Evolutionary conservation across 129 eudicot species (phyloP).

Genomic region (Lonicera japonica): DNA sequence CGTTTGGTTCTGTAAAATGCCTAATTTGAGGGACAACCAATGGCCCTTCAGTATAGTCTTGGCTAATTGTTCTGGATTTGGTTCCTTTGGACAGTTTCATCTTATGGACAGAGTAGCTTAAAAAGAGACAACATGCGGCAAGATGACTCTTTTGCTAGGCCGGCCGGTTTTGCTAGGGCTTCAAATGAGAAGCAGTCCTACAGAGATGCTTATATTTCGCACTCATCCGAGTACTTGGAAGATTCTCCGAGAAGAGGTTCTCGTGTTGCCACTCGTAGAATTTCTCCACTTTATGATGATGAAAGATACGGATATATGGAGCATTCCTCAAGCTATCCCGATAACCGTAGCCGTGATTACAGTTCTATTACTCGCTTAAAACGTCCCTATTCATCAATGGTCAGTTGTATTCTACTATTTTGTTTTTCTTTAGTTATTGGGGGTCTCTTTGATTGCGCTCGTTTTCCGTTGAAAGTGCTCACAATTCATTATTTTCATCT

Average conservation of each 20-base stretch:
- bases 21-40: too few relatives aligned
- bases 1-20: too few relatives aligned
- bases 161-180: conserved; percentile 11
- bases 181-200: conserved; percentile 24
- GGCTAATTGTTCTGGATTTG: conserved; percentile 1
- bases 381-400: conserved; percentile 34
- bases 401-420: conserved; percentile 20
- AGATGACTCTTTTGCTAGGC: conserved; percentile 15
- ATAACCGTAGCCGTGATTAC: conserved; percentile 23
- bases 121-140: conserved; percentile 26
- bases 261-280: conserved; percentile 22
- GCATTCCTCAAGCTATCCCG: conserved; percentile 33
- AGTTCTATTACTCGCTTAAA: conserved; percentile 29
- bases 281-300: conserved; percentile 22
- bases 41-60: not conserved
- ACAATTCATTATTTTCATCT: too few relatives aligned
- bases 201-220: conserved; percentile 38
- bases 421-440: too few relatives aligned
- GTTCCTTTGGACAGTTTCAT: conserved; percentile 8
- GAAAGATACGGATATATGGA: conserved; percentile 33
- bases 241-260: conserved; percentile 29
- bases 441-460: too few relatives aligned
- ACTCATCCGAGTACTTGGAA: conserved; percentile 30
- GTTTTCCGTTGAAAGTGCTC: too few relatives aligned
- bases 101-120: conserved; percentile 31